These are phyloP conservation scores for Lentinus tigrinus DNA, from an alignment of 768 basidiomycete genomes.

Conservation along the genomic window DNA sequence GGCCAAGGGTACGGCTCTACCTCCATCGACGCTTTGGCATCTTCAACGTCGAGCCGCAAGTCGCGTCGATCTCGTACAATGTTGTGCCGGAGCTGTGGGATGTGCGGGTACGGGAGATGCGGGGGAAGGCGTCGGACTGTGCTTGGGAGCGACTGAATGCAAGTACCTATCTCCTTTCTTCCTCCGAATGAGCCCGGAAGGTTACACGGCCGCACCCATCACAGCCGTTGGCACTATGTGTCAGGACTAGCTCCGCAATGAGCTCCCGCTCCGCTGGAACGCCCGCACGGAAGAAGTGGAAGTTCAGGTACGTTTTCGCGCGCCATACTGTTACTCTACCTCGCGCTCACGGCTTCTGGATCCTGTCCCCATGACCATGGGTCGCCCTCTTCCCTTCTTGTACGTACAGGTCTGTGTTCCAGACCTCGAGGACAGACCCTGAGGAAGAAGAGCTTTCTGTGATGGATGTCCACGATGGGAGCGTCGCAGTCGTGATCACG, in stretches of 20 bases:
- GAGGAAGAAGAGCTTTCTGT: neutral
- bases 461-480: neutral
- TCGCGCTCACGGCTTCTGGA: slow-evolving; percentile 1
- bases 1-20: neutral
- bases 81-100: slow-evolving; percentile 2
- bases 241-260: neutral
- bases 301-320: slow-evolving; percentile 5
- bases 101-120: slow-evolving; percentile 3
- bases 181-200: neutral
- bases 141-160: slow-evolving; percentile 12
- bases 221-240: slow-evolving; percentile 13
- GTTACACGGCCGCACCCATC: neutral
- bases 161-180: slow-evolving; percentile 8
- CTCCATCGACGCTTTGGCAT: neutral
- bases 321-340: neutral
- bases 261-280: neutral
- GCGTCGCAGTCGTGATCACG: slow-evolving; percentile 5
- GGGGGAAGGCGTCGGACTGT: slow-evolving; percentile 2
- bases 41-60: neutral
- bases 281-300: slow-evolving; percentile 5
- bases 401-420: neutral
- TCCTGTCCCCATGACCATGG: neutral
- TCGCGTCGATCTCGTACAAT: neutral
- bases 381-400: neutral
- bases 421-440: neutral